Evolutionary conservation across 352 stramenopile genomes (phyloP).

Genomic region (Phytophthora megakarya): DNA sequence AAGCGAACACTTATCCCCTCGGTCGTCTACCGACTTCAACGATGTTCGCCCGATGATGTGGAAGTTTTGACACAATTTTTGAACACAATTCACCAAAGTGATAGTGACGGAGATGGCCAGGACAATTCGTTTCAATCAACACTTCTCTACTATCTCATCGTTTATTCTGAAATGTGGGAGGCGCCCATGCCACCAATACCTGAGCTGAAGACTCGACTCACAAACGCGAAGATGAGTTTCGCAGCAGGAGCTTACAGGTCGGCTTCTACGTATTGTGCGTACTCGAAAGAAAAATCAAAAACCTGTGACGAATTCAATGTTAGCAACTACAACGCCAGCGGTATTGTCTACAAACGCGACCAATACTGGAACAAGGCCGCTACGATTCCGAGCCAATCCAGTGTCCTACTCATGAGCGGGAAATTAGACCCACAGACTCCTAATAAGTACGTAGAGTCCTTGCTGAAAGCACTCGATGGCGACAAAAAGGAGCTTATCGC

Average conservation of each 20-base stretch:
- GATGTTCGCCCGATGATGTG: slow-evolving; percentile 33
- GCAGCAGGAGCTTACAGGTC: slow-evolving; percentile 5
- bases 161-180: slow-evolving; percentile 65
- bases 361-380: slow-evolving; percentile 15
- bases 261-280: slow-evolving; percentile 11
- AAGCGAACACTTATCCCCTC: slow-evolving; percentile 39
- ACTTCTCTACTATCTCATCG: slow-evolving; percentile 50
- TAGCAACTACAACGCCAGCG: slow-evolving; percentile 2
- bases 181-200: slow-evolving; percentile 23
- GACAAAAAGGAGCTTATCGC: slow-evolving; percentile 46
- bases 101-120: too few species aligned
- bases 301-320: slow-evolving; percentile 1
- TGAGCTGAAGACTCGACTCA: slow-evolving; percentile 34
- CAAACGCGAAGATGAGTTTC: slow-evolving; percentile 9
- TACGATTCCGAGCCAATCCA: slow-evolving; percentile 6
- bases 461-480: not conserved
- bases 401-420: slow-evolving; percentile 2
- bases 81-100: slow-evolving; percentile 20
- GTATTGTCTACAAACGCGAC: slow-evolving; percentile 8
- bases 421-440: slow-evolving; percentile 7
- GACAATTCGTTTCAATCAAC: slow-evolving; percentile 36
- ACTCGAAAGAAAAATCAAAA: slow-evolving; percentile 6
- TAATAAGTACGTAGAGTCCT: slow-evolving; percentile 2
- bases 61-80: slow-evolving; percentile 30
- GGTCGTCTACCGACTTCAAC: slow-evolving; percentile 40